Evolutionary conservation across 179 eudicot species (phyloP).

Genomic region (Nepenthes alata): DNA sequence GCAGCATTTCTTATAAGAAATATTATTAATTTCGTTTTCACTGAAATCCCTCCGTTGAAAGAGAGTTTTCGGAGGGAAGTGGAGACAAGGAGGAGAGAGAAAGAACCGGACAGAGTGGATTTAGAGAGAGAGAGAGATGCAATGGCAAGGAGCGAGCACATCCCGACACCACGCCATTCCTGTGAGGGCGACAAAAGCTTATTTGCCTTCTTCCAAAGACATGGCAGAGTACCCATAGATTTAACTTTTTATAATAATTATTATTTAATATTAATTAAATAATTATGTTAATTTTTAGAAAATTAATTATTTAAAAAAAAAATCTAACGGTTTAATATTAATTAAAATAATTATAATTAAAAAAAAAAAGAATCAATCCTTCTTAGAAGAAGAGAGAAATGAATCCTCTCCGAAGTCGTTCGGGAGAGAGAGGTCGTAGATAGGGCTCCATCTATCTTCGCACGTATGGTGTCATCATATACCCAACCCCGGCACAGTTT

Average conservation of each 20-base stretch:
- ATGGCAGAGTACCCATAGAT: too few species aligned
- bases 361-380: too few species aligned
- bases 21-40: too few species aligned
- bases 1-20: too few species aligned
- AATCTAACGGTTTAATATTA: too few species aligned
- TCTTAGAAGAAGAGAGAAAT: too few species aligned
- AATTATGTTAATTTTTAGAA: too few species aligned
- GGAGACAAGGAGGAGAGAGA: conserved; percentile 15
- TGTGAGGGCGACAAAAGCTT: conserved; percentile 71
- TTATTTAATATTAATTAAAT: too few species aligned
- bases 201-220: background rate
- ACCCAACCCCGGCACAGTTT: conserved; percentile 9
- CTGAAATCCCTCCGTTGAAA: too few species aligned
- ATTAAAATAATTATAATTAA: too few species aligned
- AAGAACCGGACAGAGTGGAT: background rate
- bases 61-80: background rate
- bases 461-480: conserved; percentile 18
- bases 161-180: conserved; percentile 47
- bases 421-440: background rate
- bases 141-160: conserved; percentile 21
- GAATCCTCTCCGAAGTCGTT: background rate
- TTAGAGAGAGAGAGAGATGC: conserved; percentile 1
- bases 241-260: too few species aligned
- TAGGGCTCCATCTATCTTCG: conserved; percentile 18
- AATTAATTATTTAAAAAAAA: too few species aligned